These are phyloP conservation scores for Vaccinium myrtillus DNA, from an alignment of 148 eudicot genomes.

Conservation along the genomic window DNA sequence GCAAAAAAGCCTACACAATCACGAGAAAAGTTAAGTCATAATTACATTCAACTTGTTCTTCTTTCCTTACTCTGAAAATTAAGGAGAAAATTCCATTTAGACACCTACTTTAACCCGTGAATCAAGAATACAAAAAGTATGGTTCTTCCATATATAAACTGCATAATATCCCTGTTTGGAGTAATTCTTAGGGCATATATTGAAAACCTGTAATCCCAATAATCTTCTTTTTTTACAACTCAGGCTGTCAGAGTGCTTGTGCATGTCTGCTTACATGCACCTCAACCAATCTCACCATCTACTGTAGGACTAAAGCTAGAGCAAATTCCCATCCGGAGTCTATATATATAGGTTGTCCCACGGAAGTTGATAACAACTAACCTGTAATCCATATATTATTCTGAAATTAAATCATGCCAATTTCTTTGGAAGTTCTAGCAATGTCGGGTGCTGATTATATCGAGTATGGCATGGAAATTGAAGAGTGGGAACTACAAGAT, in stretches of 20 bases:
- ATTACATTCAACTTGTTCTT: neutral
- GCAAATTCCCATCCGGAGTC: too few species aligned
- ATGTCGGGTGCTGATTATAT: slow-evolving; percentile 46
- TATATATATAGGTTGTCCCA: neutral
- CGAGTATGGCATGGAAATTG: slow-evolving; percentile 22
- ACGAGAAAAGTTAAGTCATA: neutral
- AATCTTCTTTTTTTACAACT: neutral
- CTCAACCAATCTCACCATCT: neutral
- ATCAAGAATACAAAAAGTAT: neutral
- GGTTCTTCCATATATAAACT: neutral
- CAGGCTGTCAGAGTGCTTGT: neutral
- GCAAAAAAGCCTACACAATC: neutral
- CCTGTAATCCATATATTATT: neutral
- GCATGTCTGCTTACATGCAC: neutral
- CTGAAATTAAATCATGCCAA: slow-evolving; percentile 17
- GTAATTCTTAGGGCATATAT: neutral
- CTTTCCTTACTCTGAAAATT: neutral
- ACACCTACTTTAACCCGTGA: neutral
- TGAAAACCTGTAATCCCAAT: neutral
- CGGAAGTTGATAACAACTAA: neutral
- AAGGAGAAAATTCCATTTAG: neutral
- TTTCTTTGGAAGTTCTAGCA: slow-evolving; percentile 51
- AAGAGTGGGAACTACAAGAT: slow-evolving; percentile 48
- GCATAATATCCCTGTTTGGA: neutral
- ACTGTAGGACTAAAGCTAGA: neutral